These are phyloP conservation scores for Antonospora locustae DNA, from an alignment of 371 early-diverging fungal species.

Conservation along the genomic window DNA sequence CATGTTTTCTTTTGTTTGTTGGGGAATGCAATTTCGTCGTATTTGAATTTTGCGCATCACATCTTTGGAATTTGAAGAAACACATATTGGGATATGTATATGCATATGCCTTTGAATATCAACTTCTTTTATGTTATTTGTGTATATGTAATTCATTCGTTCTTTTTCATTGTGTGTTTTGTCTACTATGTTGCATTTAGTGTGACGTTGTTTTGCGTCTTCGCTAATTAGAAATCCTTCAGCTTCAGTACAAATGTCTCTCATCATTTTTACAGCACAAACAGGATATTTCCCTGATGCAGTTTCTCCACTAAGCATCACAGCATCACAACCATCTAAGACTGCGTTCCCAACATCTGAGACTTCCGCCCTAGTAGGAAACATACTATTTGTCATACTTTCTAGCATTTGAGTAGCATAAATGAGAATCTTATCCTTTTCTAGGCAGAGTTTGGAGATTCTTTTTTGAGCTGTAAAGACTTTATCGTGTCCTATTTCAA, in stretches of 20 bases:
- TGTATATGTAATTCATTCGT: too few relatives aligned
- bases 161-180: too few relatives aligned
- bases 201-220: too few relatives aligned
- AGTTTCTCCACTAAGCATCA: slow-evolving; percentile 94
- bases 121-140: too few relatives aligned
- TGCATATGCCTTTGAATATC: too few relatives aligned
- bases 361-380: slow-evolving; percentile 93
- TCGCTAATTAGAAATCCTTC: too few relatives aligned
- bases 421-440: slow-evolving; percentile 81
- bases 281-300: slow-evolving; percentile 72
- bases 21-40: too few relatives aligned
- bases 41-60: too few relatives aligned
- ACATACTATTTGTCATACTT: slow-evolving; percentile 77
- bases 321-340: slow-evolving; percentile 82
- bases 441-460: slow-evolving; percentile 79
- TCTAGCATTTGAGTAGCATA: slow-evolving; percentile 94
- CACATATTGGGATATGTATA: too few relatives aligned
- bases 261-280: slow-evolving; percentile 52
- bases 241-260: slow-evolving; percentile 27
- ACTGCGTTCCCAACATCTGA: slow-evolving; percentile 93
- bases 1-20: too few relatives aligned
- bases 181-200: too few relatives aligned
- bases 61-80: too few relatives aligned
- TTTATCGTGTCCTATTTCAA: slow-evolving; percentile 76
- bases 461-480: slow-evolving; percentile 83